These are phyloP conservation scores for Nicotiana attenuata DNA, from an alignment of 257 asterid genomes.

Conservation along the genomic window DNA sequence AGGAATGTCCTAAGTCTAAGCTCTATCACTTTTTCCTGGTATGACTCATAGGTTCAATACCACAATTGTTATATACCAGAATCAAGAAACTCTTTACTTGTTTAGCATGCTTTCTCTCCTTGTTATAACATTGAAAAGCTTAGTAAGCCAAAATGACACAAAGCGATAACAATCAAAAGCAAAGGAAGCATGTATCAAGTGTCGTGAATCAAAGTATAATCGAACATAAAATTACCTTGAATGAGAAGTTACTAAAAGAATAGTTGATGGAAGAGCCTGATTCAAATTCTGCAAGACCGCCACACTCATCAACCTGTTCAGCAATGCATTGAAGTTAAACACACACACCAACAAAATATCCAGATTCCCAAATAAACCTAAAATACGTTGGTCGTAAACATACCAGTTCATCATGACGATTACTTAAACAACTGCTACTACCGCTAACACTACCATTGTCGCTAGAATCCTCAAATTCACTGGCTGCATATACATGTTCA, in stretches of 20 bases:
- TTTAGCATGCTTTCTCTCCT: neutral
- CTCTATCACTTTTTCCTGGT: neutral
- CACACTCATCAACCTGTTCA: conserved; percentile 70
- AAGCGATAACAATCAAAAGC: neutral
- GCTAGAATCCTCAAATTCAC: conserved; percentile 87
- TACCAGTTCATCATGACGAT: conserved; percentile 92
- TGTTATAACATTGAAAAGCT: neutral
- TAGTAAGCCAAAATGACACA: neutral
- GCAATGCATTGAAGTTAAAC: conserved; percentile 14
- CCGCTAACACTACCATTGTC: conserved; percentile 79
- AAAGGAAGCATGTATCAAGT: conserved; percentile 1
- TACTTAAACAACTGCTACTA: conserved; percentile 82
- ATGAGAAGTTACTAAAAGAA: conserved; percentile 95
- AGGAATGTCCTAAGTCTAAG: neutral
- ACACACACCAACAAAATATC: neutral
- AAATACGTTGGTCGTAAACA: neutral
- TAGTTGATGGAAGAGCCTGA: conserved; percentile 64
- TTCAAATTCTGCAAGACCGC: conserved; percentile 59
- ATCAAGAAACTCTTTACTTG: neutral
- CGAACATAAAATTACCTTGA: conserved; percentile 49
- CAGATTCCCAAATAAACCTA: neutral
- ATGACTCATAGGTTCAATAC: neutral
- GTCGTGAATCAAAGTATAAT: neutral
- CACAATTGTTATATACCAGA: neutral
- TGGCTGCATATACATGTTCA: conserved; percentile 72